Conservation (phyloP, 345 rosid species). For the Eutrema japonicum region DNA sequence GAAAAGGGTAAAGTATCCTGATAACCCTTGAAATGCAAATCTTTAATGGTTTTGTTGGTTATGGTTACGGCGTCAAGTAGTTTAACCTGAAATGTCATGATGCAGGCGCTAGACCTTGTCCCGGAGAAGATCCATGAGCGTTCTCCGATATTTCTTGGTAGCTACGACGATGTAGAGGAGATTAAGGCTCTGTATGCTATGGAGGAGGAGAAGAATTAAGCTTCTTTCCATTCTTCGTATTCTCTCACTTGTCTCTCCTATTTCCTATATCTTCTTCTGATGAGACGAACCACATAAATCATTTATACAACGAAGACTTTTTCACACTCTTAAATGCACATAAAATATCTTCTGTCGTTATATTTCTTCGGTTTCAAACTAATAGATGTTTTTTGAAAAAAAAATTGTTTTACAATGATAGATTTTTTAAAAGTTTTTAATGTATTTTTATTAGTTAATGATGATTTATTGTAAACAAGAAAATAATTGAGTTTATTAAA, state of each 20-base stretch:
- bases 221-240: constrained; percentile 12
- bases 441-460: too few species aligned
- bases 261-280: constrained; percentile 22
- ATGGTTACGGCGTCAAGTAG: constrained; percentile 5
- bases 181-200: constrained; percentile 82
- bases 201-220: constrained; percentile 50
- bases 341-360: constrained; percentile 5
- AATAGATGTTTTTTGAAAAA: too few species aligned
- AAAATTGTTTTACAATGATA: too few species aligned
- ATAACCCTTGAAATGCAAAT: not conserved
- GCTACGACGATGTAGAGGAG: constrained; percentile 92
- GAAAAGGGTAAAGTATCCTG: constrained; percentile 61
- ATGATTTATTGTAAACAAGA: too few species aligned
- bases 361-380: too few species aligned
- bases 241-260: constrained; percentile 6
- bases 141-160: constrained; percentile 92
- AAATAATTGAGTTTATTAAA: too few species aligned
- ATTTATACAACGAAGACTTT: constrained; percentile 12
- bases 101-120: constrained; percentile 84
- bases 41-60: constrained; percentile 2
- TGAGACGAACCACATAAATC: constrained; percentile 37
- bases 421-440: too few species aligned
- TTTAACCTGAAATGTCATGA: constrained; percentile 20
- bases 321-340: constrained; percentile 25
- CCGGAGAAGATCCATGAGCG: constrained; percentile 84